Evolutionary conservation across 106 monocot genomes (phyloP), one percentile per base, ranked within the genome.

Genomic region (Cymbidium sinense): DNA sequence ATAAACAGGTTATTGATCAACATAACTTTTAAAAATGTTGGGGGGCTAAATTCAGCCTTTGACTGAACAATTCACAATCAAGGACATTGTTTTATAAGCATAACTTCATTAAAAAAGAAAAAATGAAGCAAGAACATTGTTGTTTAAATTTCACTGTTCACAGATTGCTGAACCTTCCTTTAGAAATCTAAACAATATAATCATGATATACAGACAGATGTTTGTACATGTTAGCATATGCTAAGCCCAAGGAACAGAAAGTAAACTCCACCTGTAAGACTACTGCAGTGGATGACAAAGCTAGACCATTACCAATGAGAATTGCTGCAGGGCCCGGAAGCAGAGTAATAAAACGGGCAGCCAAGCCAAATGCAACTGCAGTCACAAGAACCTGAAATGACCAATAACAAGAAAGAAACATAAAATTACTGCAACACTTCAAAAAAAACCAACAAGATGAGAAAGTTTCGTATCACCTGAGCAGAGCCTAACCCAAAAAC

Each of bases 401-500:
- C 76, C 41, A 80, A 34, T 8, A 71, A 67, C 28, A 80, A 18
- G 27, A 5, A 78, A 39, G 50, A 72, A 70, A 27, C 65, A 19
- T 28, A 50, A 78, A 78, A 65, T 15, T 27, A 9, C 8, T 58
- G 47, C 8, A 43, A 36, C 17, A 2, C 27, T 50, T 76, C 13
- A 64, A 34, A 65, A 17, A 75, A 64, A 21, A 84, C 36, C 55
- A 58, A 83, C 50, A 25, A 72, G 43, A 58, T n/a, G 28, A 21
- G 76, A 50, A 13, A n/a, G 41, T 70, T 76, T 36, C 69, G 17
- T 76, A 70, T 81, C 37, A 98, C 96, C 98, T 98, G 98, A 80
- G 94, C 90, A 81, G 98, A 87, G 39, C 98, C 98, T 77, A 98
- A 82, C 34, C 98, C 98, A 84, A 98, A 98, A 70, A 98, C 94